These are phyloP conservation scores for Epichloe bromicola DNA, from an alignment of 2,329 filamentous ascomycete species.

Conservation along the genomic window DNA sequence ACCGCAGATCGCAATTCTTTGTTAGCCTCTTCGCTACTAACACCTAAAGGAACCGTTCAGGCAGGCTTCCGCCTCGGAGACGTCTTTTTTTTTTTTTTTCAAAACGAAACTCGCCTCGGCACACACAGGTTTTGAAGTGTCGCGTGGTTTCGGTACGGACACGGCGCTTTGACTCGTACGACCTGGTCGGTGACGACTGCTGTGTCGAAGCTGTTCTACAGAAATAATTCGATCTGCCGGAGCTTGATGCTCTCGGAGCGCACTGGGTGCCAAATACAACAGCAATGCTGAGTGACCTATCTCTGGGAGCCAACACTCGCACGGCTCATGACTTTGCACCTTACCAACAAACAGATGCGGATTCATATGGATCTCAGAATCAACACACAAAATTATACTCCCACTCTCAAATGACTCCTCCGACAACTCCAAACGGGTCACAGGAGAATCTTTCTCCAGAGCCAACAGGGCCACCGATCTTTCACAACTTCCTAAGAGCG, in stretches of 20 bases:
- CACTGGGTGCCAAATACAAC: slow-evolving; percentile 15
- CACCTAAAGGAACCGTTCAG: background rate
- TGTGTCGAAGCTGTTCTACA: background rate
- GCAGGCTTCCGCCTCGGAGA: background rate
- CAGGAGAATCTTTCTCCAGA: slow-evolving; percentile 41
- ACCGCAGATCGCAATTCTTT: background rate
- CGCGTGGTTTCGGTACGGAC: background rate
- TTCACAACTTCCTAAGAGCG: slow-evolving; percentile 89
- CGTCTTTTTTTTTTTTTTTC: too few relatives aligned
- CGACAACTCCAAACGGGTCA: slow-evolving; percentile 58
- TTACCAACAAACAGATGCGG: slow-evolving; percentile 23
- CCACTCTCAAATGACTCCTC: slow-evolving; percentile 59
- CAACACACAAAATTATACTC: slow-evolving; percentile 29
- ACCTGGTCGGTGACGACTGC: slow-evolving; percentile 8
- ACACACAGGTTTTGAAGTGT: background rate
- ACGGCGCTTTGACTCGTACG: background rate
- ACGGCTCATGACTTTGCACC: slow-evolving; percentile 46
- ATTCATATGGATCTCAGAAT: slow-evolving; percentile 19
- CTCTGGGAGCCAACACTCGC: slow-evolving; percentile 43
- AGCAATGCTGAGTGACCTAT: slow-evolving; percentile 28
- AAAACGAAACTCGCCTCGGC: background rate
- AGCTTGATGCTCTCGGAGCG: slow-evolving; percentile 18
- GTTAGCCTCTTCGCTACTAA: background rate
- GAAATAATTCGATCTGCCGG: slow-evolving; percentile 3
- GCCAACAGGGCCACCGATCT: slow-evolving; percentile 46